Conservation (phyloP, 495 filamentous ascomycete species). For the Ramalina intermedia region DNA sequence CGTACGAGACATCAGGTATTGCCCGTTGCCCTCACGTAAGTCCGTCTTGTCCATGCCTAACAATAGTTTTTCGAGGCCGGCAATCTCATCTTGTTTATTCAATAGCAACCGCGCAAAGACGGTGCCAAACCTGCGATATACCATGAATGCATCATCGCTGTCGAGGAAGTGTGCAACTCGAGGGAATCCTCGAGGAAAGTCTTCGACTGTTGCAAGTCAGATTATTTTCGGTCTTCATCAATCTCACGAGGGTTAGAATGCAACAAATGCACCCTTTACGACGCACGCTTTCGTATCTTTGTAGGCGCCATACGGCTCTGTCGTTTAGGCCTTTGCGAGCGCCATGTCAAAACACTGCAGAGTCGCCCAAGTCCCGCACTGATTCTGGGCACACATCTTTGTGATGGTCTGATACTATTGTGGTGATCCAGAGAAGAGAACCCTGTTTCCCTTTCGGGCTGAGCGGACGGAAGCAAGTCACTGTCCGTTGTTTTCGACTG, state of each 20-base stretch:
- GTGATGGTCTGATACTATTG: too few species aligned
- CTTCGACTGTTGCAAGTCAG: slow-evolving; percentile 9
- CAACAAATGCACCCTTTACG: too few species aligned
- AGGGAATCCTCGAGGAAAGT: slow-evolving; percentile 15
- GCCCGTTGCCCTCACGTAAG: neutral
- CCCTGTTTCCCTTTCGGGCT: too few species aligned
- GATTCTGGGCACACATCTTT: too few species aligned
- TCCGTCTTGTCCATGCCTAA: slow-evolving; percentile 11
- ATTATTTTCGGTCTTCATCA: too few species aligned
- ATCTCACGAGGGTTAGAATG: too few species aligned
- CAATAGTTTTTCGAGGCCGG: slow-evolving; percentile 8
- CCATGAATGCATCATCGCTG: slow-evolving; percentile 17
- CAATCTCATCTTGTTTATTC: slow-evolving; percentile 17
- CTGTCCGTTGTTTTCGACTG: too few species aligned
- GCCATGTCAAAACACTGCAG: too few species aligned
- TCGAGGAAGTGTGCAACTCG: slow-evolving; percentile 13
- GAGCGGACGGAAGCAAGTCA: too few species aligned
- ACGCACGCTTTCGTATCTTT: slow-evolving; percentile 8
- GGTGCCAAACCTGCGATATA: slow-evolving; percentile 15
- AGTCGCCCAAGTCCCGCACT: too few species aligned
- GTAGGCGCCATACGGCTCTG: neutral
- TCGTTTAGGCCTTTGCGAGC: neutral
- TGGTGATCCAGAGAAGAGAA: too few species aligned
- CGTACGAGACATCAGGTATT: slow-evolving; percentile 5
- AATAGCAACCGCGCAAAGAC: slow-evolving; percentile 15